These are phyloP conservation scores for Creolimax fragrantissima DNA, from an alignment of 78 protist species.

Conservation along the genomic window DNA sequence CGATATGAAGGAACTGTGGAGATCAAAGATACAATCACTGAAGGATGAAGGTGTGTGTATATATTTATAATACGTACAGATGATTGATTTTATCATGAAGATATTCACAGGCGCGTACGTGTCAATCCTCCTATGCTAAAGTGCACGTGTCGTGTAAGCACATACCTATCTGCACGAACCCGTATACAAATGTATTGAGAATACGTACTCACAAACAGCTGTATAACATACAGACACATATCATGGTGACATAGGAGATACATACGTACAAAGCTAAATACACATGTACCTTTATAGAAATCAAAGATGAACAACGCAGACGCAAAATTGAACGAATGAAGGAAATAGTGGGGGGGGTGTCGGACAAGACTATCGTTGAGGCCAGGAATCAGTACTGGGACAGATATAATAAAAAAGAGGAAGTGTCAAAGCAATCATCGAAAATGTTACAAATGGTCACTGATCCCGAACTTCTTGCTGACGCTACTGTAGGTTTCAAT, in stretches of 20 bases:
- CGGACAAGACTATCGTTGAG: not conserved
- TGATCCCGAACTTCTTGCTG: not conserved
- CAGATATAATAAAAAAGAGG: not conserved
- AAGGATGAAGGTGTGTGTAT: not conserved
- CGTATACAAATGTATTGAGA: too few relatives aligned
- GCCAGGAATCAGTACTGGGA: not conserved
- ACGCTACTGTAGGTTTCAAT: not conserved
- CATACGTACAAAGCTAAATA: too few relatives aligned
- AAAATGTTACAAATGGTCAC: not conserved
- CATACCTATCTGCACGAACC: too few relatives aligned
- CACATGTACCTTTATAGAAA: not conserved
- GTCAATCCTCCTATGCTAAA: too few relatives aligned
- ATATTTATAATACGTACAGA: too few relatives aligned
- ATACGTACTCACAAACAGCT: too few relatives aligned
- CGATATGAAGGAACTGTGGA: not conserved
- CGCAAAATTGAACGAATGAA: not conserved
- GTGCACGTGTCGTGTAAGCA: too few relatives aligned
- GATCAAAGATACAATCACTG: not conserved
- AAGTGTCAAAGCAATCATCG: not conserved
- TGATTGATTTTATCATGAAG: too few relatives aligned
- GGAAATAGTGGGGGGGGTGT: not conserved
- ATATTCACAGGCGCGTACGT: too few relatives aligned
- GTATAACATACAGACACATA: too few relatives aligned
- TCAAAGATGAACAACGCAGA: not conserved
- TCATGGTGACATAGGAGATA: too few relatives aligned